Conservation (phyloP, 2,329 filamentous ascomycete genomes). For the Trichoderma afroharzianum region DNA sequence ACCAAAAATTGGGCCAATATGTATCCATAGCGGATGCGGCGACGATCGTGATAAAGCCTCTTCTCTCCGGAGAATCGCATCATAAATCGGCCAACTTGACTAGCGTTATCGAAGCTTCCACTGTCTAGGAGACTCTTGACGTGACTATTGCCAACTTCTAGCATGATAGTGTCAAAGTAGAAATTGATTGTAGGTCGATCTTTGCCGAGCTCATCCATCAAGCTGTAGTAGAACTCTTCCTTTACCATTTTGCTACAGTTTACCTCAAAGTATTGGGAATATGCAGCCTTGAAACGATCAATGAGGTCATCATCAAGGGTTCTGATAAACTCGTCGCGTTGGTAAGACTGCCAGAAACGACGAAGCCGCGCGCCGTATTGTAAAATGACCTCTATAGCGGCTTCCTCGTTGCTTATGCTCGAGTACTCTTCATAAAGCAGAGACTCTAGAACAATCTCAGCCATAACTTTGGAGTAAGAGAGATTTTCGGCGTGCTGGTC, state of each 20-base stretch:
- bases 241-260: not conserved
- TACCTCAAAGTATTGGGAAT: not conserved
- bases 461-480: not conserved
- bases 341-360: not conserved
- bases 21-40: slow-evolving; percentile 42
- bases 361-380: not conserved
- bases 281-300: not conserved
- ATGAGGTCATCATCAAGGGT: not conserved
- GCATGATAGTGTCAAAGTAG: slow-evolving; percentile 38
- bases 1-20: slow-evolving; percentile 43
- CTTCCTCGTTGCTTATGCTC: not conserved
- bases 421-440: not conserved
- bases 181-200: slow-evolving; percentile 30
- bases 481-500: slow-evolving; percentile 28
- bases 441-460: not conserved
- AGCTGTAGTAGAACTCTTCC: slow-evolving; percentile 38
- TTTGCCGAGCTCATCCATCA: slow-evolving; percentile 38
- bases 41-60: slow-evolving; percentile 37
- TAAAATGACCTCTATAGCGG: not conserved
- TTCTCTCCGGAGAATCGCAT: slow-evolving; percentile 24
- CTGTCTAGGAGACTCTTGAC: slow-evolving; percentile 26
- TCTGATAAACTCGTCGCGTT: not conserved
- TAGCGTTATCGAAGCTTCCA: not conserved
- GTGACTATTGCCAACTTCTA: slow-evolving; percentile 28
- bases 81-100: not conserved